phyloP scores from a whole-genome alignment of 192 early-diverging fungal genomes.

The Rhizophagus clarus region DNA sequence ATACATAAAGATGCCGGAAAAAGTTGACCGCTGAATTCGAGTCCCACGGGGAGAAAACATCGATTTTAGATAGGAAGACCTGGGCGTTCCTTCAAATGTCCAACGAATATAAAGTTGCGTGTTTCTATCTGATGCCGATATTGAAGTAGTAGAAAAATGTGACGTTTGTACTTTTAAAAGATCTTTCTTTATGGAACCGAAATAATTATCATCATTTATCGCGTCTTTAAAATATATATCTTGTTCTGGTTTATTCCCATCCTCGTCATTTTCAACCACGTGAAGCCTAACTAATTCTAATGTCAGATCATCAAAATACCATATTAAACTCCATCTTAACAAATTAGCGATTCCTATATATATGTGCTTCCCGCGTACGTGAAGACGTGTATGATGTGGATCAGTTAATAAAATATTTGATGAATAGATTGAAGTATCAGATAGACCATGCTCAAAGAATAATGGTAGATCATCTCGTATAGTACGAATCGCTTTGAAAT shows the following conservation, averaged over 20 bases:
- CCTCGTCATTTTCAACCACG: constrained; percentile 34
- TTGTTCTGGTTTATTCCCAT: constrained; percentile 27
- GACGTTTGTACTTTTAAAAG: neutral
- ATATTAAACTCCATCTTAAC: constrained; percentile 56
- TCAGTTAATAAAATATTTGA: constrained; percentile 53
- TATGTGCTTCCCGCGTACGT: constrained; percentile 47
- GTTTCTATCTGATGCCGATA: constrained; percentile 20
- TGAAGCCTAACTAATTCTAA: constrained; percentile 51
- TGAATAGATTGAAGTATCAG: constrained; percentile 50
- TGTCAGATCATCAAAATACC: constrained; percentile 53
- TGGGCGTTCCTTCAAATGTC: constrained; percentile 18
- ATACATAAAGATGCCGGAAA: constrained; percentile 26
- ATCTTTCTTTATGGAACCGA: neutral
- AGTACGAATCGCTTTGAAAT: constrained; percentile 49
- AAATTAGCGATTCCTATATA: constrained; percentile 55
- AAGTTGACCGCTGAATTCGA: constrained; percentile 16
- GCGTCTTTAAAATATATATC: constrained; percentile 13
- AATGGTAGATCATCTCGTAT: constrained; percentile 51
- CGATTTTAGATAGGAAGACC: constrained; percentile 13
- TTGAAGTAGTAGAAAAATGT: neutral
- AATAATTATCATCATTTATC: neutral
- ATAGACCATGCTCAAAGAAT: constrained; percentile 54
- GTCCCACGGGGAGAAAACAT: constrained; percentile 8
- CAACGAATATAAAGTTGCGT: constrained; percentile 30
- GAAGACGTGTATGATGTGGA: constrained; percentile 55